Conservation (phyloP, 2,329 filamentous ascomycete genomes). For the Chrysoporthe deuterocubensis region DNA sequence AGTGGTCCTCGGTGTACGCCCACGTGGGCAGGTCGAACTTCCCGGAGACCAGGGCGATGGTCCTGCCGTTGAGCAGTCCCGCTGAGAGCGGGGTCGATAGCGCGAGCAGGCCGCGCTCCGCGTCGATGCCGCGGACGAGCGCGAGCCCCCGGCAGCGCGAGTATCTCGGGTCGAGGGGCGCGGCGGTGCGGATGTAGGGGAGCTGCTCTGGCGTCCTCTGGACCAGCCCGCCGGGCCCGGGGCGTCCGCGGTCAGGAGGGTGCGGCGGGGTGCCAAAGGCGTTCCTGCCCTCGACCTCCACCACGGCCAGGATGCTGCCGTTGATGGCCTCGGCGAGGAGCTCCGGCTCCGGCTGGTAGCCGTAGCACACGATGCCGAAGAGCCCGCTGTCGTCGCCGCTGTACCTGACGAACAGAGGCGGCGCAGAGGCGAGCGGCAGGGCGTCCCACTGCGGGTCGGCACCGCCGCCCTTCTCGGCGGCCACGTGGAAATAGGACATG, state of each 20-base stretch:
- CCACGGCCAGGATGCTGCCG: slow-evolving; percentile 70
- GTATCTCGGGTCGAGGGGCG: slow-evolving; percentile 62
- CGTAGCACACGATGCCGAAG: slow-evolving; percentile 69
- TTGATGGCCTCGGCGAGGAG: slow-evolving; percentile 69
- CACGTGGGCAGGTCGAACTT: slow-evolving; percentile 71
- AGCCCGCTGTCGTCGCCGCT: slow-evolving; percentile 56
- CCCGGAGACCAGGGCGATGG: slow-evolving; percentile 68
- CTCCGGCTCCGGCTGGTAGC: slow-evolving; percentile 62
- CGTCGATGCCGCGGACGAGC: slow-evolving; percentile 72
- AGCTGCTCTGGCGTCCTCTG: slow-evolving; percentile 52
- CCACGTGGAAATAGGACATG: slow-evolving; percentile 77
- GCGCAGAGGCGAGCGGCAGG: slow-evolving; percentile 57
- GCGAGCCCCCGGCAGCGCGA: slow-evolving; percentile 67
- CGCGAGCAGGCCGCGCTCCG: slow-evolving; percentile 57
- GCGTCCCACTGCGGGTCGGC: slow-evolving; percentile 50
- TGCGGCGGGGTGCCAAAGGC: slow-evolving; percentile 46
- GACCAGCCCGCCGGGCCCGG: not conserved
- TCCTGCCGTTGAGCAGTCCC: slow-evolving; percentile 46
- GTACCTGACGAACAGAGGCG: slow-evolving; percentile 68
- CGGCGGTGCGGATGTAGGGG: slow-evolving; percentile 62
- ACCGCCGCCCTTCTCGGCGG: slow-evolving; percentile 26
- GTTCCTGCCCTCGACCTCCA: slow-evolving; percentile 58
- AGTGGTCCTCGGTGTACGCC: slow-evolving; percentile 69
- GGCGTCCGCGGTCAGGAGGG: not conserved
- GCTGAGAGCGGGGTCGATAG: slow-evolving; percentile 64